phyloP scores from a whole-genome alignment of 805 yeast genomes.

The Dipodascus geniculatus region DNA sequence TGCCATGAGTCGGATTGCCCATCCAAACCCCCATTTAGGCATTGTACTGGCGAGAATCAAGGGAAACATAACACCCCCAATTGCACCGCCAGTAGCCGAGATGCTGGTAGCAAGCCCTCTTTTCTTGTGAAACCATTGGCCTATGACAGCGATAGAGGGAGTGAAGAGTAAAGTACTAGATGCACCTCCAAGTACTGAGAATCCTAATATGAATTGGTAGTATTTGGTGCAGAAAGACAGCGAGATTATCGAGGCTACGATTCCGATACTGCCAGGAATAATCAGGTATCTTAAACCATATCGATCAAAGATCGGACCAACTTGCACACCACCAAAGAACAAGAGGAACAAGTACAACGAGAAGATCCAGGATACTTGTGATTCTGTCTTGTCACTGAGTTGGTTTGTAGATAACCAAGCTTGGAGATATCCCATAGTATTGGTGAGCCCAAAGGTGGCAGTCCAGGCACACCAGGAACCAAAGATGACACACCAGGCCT shows the following conservation, averaged over 20 bases:
- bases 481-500: constrained; percentile 43
- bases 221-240: constrained; percentile 38
- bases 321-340: constrained; percentile 16
- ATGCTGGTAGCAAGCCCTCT: constrained; percentile 52
- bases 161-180: constrained; percentile 36
- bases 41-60: constrained; percentile 37
- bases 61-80: constrained; percentile 56
- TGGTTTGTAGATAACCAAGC: constrained; percentile 47
- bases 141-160: constrained; percentile 42
- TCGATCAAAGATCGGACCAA: constrained; percentile 44
- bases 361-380: constrained; percentile 28
- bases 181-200: constrained; percentile 41
- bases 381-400: constrained; percentile 33
- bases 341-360: constrained; percentile 30
- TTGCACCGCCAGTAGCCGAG: constrained; percentile 54
- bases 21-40: constrained; percentile 35
- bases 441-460: constrained; percentile 52
- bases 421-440: constrained; percentile 56
- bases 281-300: constrained; percentile 40
- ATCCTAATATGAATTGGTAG: constrained; percentile 49
- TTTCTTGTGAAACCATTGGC: constrained; percentile 49
- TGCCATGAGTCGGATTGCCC: constrained; percentile 42
- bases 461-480: constrained; percentile 49
- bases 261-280: constrained; percentile 33
- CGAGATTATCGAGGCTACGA: constrained; percentile 39